Evolutionary conservation across 169 alveolate species (phyloP), one percentile per base, ranked within the genome.

Genomic region (Babesia ovata): DNA sequence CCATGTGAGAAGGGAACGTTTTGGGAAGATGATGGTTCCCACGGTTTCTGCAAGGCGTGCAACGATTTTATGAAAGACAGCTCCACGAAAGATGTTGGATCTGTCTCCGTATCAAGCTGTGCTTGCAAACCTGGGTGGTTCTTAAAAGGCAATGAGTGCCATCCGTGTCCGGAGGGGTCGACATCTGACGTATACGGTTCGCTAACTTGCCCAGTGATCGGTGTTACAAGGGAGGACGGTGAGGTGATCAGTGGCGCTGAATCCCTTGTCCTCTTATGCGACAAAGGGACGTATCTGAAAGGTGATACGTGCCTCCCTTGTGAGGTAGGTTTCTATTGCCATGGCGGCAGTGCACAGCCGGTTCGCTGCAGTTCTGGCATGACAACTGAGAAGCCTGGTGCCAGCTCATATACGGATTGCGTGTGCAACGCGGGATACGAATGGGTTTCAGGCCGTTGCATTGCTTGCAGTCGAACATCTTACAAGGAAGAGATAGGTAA

Each of bases 391-490:
- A 57, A 49, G 44, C 52, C 50, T 50, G 79, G 86, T 26, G 63
- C 57, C 21, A 72, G 48, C 8, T 4, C 52, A 16, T 44, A 39
- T 12, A 24, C 12, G 24, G 92, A 85, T 42, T 90, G 94, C 29
- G 46, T 86, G 44, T 90, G 94, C 70, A 58, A 89, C 57, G 57
- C 89, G 49, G 94, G 94, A n/a, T 90, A 86, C 70, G 92, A 86
- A 58, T 82, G 66, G 67, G 45, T 70, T 52, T 87, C 72, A 39
- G 85, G 75, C 13, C 46, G 44, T 3, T 71, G 89, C 60, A 13
- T 12, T 14, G 84, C 87, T 0, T 79, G 87, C 46, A 22, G 57
- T 1, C 48, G 65, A 16, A 39, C 71, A 2, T 73, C 84, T 11
- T 82, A 82, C 65, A 82, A 82, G 65, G 70, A 62, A 45, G 19